Evolutionary conservation across 176 grass and related monocot genomes (phyloP).

Genomic region (Secale cereale): DNA sequence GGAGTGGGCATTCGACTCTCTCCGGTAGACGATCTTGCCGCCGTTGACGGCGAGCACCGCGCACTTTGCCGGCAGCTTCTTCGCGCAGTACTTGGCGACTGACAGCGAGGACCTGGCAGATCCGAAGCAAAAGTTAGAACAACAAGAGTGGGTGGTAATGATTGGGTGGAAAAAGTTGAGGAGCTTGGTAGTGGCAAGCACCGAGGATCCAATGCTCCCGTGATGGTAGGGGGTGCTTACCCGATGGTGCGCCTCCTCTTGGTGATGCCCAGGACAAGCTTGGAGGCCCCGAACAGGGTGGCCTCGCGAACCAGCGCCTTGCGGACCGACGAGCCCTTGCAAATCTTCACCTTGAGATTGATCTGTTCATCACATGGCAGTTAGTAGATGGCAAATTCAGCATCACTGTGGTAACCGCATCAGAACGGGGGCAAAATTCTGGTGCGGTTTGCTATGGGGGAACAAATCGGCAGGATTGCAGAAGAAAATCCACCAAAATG

Average conservation of each 20-base stretch:
- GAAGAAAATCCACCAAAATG: slow-evolving; percentile 24
- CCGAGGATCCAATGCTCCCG: slow-evolving; percentile 5
- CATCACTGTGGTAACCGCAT: background rate
- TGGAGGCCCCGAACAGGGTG: slow-evolving; percentile 55
- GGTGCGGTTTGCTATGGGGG: background rate
- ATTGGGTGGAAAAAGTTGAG: background rate
- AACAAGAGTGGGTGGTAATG: background rate
- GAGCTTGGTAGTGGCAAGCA: slow-evolving; percentile 17
- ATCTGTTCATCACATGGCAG: slow-evolving; percentile 45
- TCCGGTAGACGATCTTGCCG: slow-evolving; percentile 88
- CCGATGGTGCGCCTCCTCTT: slow-evolving; percentile 52
- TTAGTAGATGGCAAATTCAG: background rate
- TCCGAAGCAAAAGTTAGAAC: background rate
- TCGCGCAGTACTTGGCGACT: slow-evolving; percentile 83
- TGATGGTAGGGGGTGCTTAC: slow-evolving; percentile 27
- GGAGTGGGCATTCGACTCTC: slow-evolving; percentile 44
- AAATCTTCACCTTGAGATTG: slow-evolving; percentile 91
- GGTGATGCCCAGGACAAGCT: slow-evolving; percentile 65
- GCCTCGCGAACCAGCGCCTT: slow-evolving; percentile 78
- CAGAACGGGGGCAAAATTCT: background rate
- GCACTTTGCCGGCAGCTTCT: slow-evolving; percentile 71
- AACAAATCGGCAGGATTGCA: background rate
- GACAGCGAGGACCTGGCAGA: slow-evolving; percentile 50
- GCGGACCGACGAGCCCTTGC: slow-evolving; percentile 74
- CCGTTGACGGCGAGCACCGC: slow-evolving; percentile 63